These are phyloP conservation scores for Penicillium decumbens DNA, from an alignment of 2,329 filamentous ascomycete species.

Conservation along the genomic window DNA sequence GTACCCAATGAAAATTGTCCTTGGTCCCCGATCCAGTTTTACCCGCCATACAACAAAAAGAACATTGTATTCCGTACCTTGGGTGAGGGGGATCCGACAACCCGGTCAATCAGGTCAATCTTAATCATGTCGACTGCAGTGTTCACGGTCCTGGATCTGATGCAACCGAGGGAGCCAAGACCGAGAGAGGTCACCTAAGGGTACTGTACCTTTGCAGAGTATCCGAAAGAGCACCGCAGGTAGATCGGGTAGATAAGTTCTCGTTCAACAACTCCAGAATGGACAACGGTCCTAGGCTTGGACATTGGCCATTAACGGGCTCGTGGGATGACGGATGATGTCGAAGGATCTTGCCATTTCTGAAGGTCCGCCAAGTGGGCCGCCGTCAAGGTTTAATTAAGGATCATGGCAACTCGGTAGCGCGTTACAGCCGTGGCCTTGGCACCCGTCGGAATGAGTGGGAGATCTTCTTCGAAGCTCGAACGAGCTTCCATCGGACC, in stretches of 20 bases:
- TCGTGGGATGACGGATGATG: neutral
- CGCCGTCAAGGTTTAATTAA: conserved; percentile 38
- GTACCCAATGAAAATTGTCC: conserved; percentile 6
- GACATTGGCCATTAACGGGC: neutral
- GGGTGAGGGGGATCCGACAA: conserved; percentile 6
- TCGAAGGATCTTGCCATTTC: neutral
- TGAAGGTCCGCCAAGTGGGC: conserved; percentile 9
- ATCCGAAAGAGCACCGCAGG: conserved; percentile 1
- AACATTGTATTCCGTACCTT: conserved; percentile 8
- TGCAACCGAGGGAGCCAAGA: neutral
- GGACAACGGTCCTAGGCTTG: conserved; percentile 13
- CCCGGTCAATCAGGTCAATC: conserved; percentile 15
- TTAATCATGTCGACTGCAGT: conserved; percentile 8
- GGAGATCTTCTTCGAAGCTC: conserved; percentile 17
- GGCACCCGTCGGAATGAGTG: conserved; percentile 25
- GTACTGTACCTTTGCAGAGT: conserved; percentile 2
- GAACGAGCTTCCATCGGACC: conserved; percentile 17
- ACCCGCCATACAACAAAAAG: neutral
- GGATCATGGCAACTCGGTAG: conserved; percentile 34
- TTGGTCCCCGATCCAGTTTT: conserved; percentile 6
- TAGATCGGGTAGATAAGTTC: neutral
- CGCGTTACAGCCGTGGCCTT: conserved; percentile 27
- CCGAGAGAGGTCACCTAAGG: conserved; percentile 1
- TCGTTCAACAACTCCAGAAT: conserved; percentile 16
- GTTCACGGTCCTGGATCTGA: neutral